A percentile compares a stretch with the other conserved stretches of the same genome.
Evolutionary conservation across 208 protist genomes (phyloP).

Genomic region (Acanthamoeba sp.): DNA sequence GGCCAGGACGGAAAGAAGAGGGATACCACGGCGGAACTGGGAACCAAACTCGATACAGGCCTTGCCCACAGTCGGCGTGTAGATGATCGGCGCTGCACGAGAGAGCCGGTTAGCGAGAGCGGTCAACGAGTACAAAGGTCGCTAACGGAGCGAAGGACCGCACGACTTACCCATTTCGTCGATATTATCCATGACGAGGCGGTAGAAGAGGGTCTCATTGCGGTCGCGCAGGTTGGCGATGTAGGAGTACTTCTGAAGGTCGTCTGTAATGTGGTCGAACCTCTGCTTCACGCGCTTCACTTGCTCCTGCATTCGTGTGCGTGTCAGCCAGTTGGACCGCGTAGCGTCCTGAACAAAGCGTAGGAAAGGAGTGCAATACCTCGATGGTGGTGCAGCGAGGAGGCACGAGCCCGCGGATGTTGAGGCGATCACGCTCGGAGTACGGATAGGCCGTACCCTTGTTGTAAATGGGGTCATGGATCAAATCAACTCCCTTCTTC

Average conservation of each 20-base stretch:
- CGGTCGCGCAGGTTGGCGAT: conserved; percentile 84
- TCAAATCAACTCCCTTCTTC: conserved; percentile 25
- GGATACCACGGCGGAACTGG: conserved; percentile 80
- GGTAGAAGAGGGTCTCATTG: conserved; percentile 92
- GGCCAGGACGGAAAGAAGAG: background rate
- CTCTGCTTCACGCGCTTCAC: conserved; percentile 31
- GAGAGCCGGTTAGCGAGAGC: background rate
- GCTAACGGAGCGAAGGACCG: conserved; percentile 4
- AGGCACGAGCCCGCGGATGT: conserved; percentile 49
- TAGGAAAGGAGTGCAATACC: background rate
- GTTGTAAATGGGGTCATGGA: conserved; percentile 64
- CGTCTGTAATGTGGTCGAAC: background rate
- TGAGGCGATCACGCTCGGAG: conserved; percentile 50
- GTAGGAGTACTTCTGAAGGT: conserved; percentile 72
- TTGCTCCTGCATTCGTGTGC: conserved; percentile 8
- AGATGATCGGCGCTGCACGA: conserved; percentile 79
- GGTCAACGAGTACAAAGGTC: conserved; percentile 37
- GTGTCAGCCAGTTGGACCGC: background rate
- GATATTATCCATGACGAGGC: conserved; percentile 85
- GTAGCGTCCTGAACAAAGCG: background rate
- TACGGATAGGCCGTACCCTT: conserved; percentile 59
- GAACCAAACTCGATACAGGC: conserved; percentile 76
- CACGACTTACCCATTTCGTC: conserved; percentile 72
- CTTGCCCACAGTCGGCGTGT: conserved; percentile 88
- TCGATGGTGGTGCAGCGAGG: conserved; percentile 56